Base-by-base conservation (phyloP, 2,329 filamentous ascomycete species). In the Cladosporium sp. region DNA sequence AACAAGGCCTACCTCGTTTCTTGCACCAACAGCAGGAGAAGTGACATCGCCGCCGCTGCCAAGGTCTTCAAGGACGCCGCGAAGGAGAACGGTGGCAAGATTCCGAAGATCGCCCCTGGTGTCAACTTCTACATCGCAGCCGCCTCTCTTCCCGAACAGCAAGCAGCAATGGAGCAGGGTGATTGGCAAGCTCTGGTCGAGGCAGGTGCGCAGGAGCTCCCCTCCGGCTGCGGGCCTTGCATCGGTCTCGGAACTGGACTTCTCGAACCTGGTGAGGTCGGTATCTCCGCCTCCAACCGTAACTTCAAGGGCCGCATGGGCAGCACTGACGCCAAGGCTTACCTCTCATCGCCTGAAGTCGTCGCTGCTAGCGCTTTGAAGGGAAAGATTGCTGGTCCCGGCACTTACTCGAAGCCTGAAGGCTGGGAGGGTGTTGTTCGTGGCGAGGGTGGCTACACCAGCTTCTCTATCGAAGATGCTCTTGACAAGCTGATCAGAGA, bases 281-380 rank as follows among this genome's bases (percentile, higher is more conserved):
- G 93, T 25, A 93, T 97, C 70, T 89, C 85, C 67, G 91, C 92
- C 0, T 88, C 84, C 60, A 97, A 97, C 81, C 84, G 93, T 13
- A 97, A 97, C 77, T 97, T 93, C 83, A 93, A 93, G 78, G 93
- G 93, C 0, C 87, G 93, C 2, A 96, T 97, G 91, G 93, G 93
- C 3, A 89, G 86, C 16, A 88, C 85, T 2, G 87, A 91, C 5
- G 91, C 92, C 0, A 88, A 92, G 73, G 92, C 92, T 0, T 97
- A 97, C 76, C 88, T 97, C 0, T 91, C 89, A 6, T 94, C 90
- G 70, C 93, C 95, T 0, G 93, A 97, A 74, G 89, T 97, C 2
- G 94, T 98, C 0, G 94, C 94, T 4, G 93, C 95, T 8, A 96
- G 91, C 72, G 94, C 94, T 2, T 79, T 97, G 56, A 81, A 82